Evolutionary conservation across 139 green algal genomes (phyloP).

Genomic region (Picochlorum sp.): DNA sequence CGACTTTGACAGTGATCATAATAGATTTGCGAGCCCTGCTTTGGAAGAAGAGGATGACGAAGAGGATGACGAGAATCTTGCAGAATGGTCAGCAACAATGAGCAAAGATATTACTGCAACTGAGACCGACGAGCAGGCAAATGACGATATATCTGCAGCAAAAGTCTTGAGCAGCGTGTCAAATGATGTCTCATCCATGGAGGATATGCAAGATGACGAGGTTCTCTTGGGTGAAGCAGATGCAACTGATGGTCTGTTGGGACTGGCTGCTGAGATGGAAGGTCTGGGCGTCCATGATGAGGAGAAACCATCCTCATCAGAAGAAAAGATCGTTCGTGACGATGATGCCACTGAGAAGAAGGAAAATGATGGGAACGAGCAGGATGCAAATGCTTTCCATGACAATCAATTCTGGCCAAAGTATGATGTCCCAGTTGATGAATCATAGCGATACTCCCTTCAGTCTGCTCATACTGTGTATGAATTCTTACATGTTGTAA

Average conservation of each 20-base stretch:
- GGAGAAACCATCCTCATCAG: neutral
- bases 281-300: neutral
- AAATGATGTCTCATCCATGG: conserved; percentile 10
- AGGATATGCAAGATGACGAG: conserved; percentile 20
- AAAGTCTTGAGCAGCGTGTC: neutral
- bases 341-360: neutral
- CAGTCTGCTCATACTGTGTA: neutral
- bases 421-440: conserved; percentile 2
- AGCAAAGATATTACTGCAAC: neutral
- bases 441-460: neutral
- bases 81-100: neutral
- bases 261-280: neutral
- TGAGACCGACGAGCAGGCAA: neutral
- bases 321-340: neutral
- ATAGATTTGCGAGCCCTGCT: too few relatives aligned
- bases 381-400: neutral
- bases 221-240: conserved; percentile 17
- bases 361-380: neutral
- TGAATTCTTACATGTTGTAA: neutral
- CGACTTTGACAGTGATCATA: too few relatives aligned
- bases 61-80: neutral
- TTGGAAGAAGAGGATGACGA: too few relatives aligned
- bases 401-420: neutral
- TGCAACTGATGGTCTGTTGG: conserved; percentile 21
- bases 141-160: neutral